phyloP scores from a whole-genome alignment of 2,329 filamentous ascomycete genomes.

The Aspergillus ruber region DNA sequence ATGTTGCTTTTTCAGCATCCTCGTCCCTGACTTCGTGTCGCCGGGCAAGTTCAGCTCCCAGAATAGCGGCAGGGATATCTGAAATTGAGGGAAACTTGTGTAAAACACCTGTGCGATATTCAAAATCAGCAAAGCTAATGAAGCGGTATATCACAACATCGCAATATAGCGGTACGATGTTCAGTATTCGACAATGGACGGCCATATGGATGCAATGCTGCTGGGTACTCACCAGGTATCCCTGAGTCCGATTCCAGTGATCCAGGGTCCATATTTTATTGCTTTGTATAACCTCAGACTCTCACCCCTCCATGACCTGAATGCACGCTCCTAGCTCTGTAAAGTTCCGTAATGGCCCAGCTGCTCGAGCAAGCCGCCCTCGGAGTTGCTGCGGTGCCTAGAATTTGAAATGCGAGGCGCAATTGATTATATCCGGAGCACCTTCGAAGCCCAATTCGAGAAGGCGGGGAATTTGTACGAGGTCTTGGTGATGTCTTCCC shows the following conservation, averaged over 20 bases:
- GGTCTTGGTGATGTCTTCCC: too few species aligned
- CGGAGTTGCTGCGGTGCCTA: neutral
- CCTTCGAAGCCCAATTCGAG: too few species aligned
- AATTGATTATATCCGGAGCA: too few species aligned
- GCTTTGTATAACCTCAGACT: neutral
- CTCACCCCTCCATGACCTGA: conserved; percentile 9
- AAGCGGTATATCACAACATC: neutral
- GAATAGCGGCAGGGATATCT: conserved; percentile 26
- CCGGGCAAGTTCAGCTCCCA: conserved; percentile 28
- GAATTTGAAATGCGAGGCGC: too few species aligned
- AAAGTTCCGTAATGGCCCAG: neutral
- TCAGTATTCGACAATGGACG: neutral
- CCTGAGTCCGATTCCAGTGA: conserved; percentile 2
- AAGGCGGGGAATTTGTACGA: too few species aligned
- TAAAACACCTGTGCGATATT: conserved; percentile 12
- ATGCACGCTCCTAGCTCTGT: neutral
- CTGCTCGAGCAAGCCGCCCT: neutral
- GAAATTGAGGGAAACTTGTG: conserved; percentile 17
- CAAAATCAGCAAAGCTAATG: neutral
- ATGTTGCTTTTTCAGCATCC: conserved; percentile 20
- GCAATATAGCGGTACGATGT: neutral
- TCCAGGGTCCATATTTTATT: conserved; percentile 5
- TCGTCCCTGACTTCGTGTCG: conserved; percentile 15
- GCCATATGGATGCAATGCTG: neutral
- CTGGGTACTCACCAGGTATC: conserved; percentile 5